Evolutionary conservation across 495 filamentous ascomycete species (phyloP).

Genomic region (Ramalina peruviana): DNA sequence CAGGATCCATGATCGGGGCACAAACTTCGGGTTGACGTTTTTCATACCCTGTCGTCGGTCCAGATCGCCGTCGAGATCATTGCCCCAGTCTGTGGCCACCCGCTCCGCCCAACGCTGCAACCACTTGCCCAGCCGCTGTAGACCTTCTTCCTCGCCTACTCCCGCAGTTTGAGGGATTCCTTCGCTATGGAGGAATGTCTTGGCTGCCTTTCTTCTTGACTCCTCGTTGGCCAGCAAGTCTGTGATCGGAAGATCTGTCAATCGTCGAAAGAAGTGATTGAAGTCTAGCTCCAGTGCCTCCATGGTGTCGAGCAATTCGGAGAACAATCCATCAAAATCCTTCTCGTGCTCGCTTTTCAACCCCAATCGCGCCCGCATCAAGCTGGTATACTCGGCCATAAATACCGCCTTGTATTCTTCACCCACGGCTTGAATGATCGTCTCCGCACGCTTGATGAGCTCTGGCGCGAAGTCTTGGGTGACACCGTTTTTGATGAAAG

Average conservation of each 20-base stretch:
- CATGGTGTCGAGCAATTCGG: constrained; percentile 67
- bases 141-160: constrained; percentile 40
- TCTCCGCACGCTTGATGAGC: constrained; percentile 66
- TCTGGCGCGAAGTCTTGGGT: constrained; percentile 48
- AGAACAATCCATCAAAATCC: constrained; percentile 69
- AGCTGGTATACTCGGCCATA: constrained; percentile 65
- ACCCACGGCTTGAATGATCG: constrained; percentile 58
- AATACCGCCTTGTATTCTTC: constrained; percentile 83
- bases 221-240: constrained; percentile 46
- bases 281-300: constrained; percentile 75
- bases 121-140: constrained; percentile 57
- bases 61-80: constrained; percentile 33
- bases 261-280: constrained; percentile 74
- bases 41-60: constrained; percentile 63
- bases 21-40: constrained; percentile 76
- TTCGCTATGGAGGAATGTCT: constrained; percentile 57
- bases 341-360: constrained; percentile 46
- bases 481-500: constrained; percentile 59
- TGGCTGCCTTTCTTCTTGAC: constrained; percentile 39
- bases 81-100: constrained; percentile 57
- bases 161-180: constrained; percentile 40
- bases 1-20: constrained; percentile 79
- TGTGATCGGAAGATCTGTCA: constrained; percentile 42
- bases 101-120: constrained; percentile 55
- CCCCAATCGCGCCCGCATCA: constrained; percentile 69